Evolutionary conservation across 106 monocot species (phyloP), one percentile per base, ranked within the genome.

Genomic region (Amphibolis antarctica): DNA sequence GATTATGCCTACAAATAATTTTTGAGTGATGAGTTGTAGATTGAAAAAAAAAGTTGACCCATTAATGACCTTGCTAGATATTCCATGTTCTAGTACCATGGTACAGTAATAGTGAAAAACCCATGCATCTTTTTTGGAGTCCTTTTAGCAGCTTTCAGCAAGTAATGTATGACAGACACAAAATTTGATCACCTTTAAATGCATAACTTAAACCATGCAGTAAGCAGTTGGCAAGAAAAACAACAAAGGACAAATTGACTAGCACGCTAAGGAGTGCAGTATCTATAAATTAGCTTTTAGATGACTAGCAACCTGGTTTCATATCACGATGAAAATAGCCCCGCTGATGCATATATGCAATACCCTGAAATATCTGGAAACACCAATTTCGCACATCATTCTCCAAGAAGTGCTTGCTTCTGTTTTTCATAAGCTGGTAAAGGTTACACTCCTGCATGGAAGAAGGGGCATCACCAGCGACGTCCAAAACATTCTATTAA

Each of bases 241-340:
- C 49, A 49, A 19, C 49, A 49, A 10, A 49, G 3, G 3, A 14
- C 12, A 49, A 49, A 3, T 12, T 49, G 12, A 49, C 12, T 15
- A 49, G 7, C 36, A 36, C 2, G 7, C 36, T 36, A 53, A 36
- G 1, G 14, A 30, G 53, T 28, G 26, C n/a, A 18, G 26, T 9
- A 47, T 66, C 53, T 10, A 43, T 42, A 18, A 20, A 5, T 43
- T 4, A 55, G 23, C 67, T 21, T 55, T 36, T 7, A 36, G 36
- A 36, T 7, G 44, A 22, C 17, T 27, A 26, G 7, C 17, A 1
- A 91, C 91, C 98, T 73, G 98, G 98, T 64, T 99, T 99, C 60
- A 99, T 82, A 46, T 99, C 98, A 54, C 91, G 80, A 57, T 91
- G 91, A 63, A 99, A 99, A 66, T 91, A 99, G 12, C 91, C 91